Conservation (phyloP, 345 rosid species). For the Jatropha curcas region DNA sequence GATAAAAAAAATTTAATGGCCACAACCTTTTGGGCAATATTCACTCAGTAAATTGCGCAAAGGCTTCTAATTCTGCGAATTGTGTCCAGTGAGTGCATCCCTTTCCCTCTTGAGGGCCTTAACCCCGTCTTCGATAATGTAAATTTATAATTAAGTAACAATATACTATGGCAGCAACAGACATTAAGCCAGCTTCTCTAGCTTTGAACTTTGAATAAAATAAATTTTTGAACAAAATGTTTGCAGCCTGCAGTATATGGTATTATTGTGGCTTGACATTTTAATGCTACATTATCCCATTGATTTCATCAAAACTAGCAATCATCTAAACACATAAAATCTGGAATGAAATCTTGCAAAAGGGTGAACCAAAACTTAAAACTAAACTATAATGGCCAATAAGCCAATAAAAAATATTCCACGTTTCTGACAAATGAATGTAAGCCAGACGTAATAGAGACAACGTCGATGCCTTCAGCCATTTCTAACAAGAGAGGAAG, state of each 20-base stretch:
- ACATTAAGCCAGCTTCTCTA: background rate
- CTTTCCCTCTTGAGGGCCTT: too few species aligned
- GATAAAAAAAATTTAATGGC: too few species aligned
- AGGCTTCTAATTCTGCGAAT: too few species aligned
- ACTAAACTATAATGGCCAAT: background rate
- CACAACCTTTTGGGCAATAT: background rate
- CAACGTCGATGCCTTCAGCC: background rate
- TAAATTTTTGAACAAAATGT: background rate
- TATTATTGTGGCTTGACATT: background rate
- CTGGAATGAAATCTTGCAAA: background rate
- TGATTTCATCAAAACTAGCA: background rate
- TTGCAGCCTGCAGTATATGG: background rate
- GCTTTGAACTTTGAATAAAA: background rate
- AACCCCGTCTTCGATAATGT: too few species aligned
- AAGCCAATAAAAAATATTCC: background rate
- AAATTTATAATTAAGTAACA: too few species aligned
- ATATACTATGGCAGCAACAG: background rate
- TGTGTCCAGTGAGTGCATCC: too few species aligned
- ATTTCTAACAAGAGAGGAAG: background rate
- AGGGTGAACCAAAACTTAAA: background rate
- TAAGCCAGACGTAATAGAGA: background rate
- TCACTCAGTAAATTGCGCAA: too few species aligned
- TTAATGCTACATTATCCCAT: background rate
- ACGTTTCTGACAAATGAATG: background rate
- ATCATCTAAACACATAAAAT: background rate